Conservation (phyloP, 2,329 filamentous ascomycete species). For the Elsinoe batatas region DNA sequence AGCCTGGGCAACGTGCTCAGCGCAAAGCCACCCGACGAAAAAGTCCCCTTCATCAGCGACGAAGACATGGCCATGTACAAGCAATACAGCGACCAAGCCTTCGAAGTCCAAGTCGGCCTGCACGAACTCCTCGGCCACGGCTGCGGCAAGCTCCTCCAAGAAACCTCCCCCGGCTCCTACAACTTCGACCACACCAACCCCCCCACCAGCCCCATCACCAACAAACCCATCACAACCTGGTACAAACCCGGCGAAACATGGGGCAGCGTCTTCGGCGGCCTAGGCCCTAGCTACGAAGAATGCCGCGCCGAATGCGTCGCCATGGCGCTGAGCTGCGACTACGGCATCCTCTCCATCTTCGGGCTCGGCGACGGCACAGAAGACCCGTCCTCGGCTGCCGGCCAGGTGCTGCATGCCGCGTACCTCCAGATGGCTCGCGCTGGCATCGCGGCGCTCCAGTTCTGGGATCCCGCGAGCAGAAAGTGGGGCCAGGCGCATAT, state of each 20-base stretch:
- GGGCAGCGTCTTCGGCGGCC: slow-evolving; percentile 81
- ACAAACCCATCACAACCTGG: slow-evolving; percentile 70
- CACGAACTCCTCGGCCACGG: slow-evolving; percentile 86
- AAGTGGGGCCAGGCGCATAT: slow-evolving; percentile 89
- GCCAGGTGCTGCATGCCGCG: slow-evolving; percentile 75
- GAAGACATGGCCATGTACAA: slow-evolving; percentile 69
- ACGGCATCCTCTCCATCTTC: slow-evolving; percentile 79
- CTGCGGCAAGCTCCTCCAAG: slow-evolving; percentile 86
- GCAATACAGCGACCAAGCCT: slow-evolving; percentile 74
- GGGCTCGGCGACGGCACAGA: slow-evolving; percentile 71
- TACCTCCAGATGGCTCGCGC: slow-evolving; percentile 92
- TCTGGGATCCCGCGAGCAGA: slow-evolving; percentile 82
- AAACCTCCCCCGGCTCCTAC: slow-evolving; percentile 68
- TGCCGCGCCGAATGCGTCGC: slow-evolving; percentile 90
- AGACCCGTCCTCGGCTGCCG: slow-evolving; percentile 39
- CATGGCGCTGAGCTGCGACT: slow-evolving; percentile 84
- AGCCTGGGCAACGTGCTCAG: slow-evolving; percentile 87
- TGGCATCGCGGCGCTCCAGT: slow-evolving; percentile 79
- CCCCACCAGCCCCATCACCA: slow-evolving; percentile 68
- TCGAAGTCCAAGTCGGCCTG: slow-evolving; percentile 91
- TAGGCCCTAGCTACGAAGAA: slow-evolving; percentile 86
- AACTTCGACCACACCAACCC: slow-evolving; percentile 83
- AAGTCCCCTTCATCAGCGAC: slow-evolving; percentile 78
- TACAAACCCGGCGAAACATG: slow-evolving; percentile 95
- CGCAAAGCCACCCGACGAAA: slow-evolving; percentile 85